Base-by-base conservation (phyloP, 2,329 filamentous ascomycete species). In the Verruconis gallopava region DNA sequence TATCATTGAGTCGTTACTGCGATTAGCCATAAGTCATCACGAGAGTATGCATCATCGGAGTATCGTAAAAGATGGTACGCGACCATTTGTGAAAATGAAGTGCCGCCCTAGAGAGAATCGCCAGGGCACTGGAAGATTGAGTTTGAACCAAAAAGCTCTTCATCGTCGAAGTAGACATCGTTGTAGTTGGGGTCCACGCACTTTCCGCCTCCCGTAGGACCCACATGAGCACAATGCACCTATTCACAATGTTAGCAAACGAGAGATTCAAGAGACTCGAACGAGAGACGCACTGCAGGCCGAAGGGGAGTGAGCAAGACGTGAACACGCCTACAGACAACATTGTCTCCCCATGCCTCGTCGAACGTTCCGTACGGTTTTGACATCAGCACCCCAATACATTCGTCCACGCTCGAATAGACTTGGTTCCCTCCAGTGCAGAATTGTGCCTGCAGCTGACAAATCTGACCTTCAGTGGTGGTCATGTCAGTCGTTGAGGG, bases 261-360 rank as follows among this genome's bases (percentile, higher is more conserved):
- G 2, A 4, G 11, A n/a, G 9, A 9, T n/a, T 9, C 9, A n/a
- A 30, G 25, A 30, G 25, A 12, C 18, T 13, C 20, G 15, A 4
- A 18, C 20, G 30, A 15, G 22, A 4, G n/a, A 39, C 46, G 18
- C 25, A 50, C 48, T 12, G 53, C 48, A 9, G 54, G 54, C 20
- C 52, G 33, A 13, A 54, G 45, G 14, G 38, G 37, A 2, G 55
- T 53, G 19, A 67, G 51, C 15, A 66, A 51, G 19, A 65, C 44
- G 47, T 67, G 64, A 32, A 67, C 61, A 5, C 51, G 55, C 2
- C 64, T 52, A 47, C 62, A 67, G 19, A 62, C 62, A 5, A 67
- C 49, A 39, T 65, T 66, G 46, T 68, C 62, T 6, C 60, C 63
- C 60, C 62, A 67, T 1, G 58, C 57, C 45, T 65, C 58, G 40